A percentile compares a stretch with the other conserved stretches of the same genome.
Conservation (phyloP, 352 stramenopile genomes). For the Halophytophthora polymorphica region DNA sequence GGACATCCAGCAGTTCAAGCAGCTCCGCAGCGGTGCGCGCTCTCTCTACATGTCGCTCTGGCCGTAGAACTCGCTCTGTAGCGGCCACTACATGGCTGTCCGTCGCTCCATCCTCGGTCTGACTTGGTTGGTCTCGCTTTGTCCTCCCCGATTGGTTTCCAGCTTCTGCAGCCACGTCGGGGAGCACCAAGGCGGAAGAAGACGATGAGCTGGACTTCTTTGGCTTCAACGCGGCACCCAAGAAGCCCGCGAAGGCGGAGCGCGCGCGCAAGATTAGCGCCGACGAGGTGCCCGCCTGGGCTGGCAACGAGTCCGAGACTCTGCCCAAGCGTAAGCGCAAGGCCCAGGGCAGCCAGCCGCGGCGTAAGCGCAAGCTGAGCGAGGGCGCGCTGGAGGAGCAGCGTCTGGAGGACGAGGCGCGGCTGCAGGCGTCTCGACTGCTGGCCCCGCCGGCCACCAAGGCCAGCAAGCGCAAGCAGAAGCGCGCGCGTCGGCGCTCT, state of each 20-base stretch:
- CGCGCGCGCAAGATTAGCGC: constrained; percentile 65
- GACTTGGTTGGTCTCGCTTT: constrained; percentile 9
- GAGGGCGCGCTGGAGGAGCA: constrained; percentile 76
- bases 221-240: constrained; percentile 51
- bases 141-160: constrained; percentile 4
- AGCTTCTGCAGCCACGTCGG: constrained; percentile 14
- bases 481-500: constrained; percentile 37
- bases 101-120: not conserved
- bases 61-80: constrained; percentile 6
- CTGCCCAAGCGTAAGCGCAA: constrained; percentile 37
- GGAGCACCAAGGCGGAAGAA: constrained; percentile 17
- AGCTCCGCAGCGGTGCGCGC: constrained; percentile 7
- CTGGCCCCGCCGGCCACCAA: constrained; percentile 53
- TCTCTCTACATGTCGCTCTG: constrained; percentile 6
- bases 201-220: constrained; percentile 78
- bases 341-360: constrained; percentile 58
- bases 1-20: constrained; percentile 63
- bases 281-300: constrained; percentile 66
- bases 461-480: constrained; percentile 37
- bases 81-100: not conserved
- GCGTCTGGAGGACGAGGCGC: constrained; percentile 61
- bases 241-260: constrained; percentile 28
- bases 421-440: constrained; percentile 60
- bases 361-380: constrained; percentile 82
- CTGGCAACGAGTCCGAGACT: constrained; percentile 36